Percentiles rank a stretch among this genome's conserved stretches.
phyloP scores from a whole-genome alignment of 1,284 basidiomycete species.

The Ganoderma meredithae region DNA sequence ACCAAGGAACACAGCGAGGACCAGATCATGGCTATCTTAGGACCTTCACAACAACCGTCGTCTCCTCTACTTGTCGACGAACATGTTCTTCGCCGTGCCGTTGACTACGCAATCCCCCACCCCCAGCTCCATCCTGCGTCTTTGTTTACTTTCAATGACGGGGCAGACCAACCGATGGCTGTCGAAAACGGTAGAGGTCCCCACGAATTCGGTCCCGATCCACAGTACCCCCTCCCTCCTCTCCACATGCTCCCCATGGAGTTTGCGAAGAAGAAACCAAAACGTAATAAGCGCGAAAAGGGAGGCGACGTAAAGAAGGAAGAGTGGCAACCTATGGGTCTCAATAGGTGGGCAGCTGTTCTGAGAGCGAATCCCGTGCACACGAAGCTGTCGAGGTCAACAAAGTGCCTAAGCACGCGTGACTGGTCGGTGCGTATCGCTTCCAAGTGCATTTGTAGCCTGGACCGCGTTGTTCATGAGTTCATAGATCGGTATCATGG shows the following conservation, averaged over 20 bases:
- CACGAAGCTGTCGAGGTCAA: constrained; percentile 68
- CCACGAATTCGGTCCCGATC: constrained; percentile 38
- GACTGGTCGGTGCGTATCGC: constrained; percentile 76
- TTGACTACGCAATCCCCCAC: constrained; percentile 27
- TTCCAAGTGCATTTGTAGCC: neutral
- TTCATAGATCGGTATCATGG: constrained; percentile 74
- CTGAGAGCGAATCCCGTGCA: constrained; percentile 78
- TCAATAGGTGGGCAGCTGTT: constrained; percentile 75
- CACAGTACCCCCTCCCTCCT: constrained; percentile 66
- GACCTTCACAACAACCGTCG: constrained; percentile 14
- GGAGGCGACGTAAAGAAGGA: constrained; percentile 56
- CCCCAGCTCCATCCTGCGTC: constrained; percentile 10
- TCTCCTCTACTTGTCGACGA: constrained; percentile 15
- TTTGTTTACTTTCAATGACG: constrained; percentile 18
- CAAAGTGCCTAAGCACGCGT: constrained; percentile 77
- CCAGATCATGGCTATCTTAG: constrained; percentile 28
- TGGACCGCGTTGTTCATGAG: neutral
- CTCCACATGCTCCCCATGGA: constrained; percentile 68
- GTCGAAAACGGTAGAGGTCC: constrained; percentile 11
- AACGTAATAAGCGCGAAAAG: constrained; percentile 63
- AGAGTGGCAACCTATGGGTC: constrained; percentile 71
- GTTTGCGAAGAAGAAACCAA: constrained; percentile 67
- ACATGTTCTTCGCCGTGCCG: constrained; percentile 7
- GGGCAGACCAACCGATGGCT: constrained; percentile 35
- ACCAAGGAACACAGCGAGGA: constrained; percentile 25